Percentiles rank a stretch among this genome's conserved stretches.
Evolutionary conservation across 176 grass and related monocot species (phyloP).

Genomic region (Poa annua): DNA sequence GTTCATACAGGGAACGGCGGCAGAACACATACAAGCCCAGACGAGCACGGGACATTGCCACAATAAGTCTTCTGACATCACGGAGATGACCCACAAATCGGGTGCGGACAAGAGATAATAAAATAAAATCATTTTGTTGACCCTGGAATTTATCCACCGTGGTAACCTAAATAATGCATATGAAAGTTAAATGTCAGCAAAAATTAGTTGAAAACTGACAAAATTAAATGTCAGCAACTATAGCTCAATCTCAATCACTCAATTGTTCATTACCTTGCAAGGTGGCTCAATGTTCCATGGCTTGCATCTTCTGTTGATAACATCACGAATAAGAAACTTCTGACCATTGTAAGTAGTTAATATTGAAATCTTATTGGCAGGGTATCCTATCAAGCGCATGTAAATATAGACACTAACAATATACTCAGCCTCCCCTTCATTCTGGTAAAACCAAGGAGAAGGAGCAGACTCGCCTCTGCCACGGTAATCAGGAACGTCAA

Average conservation of each 20-base stretch:
- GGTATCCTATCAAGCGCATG: conserved; percentile 92
- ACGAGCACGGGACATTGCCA: conserved; percentile 94
- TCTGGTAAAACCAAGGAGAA: conserved; percentile 99
- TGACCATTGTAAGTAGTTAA: conserved; percentile 98
- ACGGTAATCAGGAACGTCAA: conserved; percentile 93
- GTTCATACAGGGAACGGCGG: conserved; percentile 76
- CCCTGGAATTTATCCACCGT: conserved; percentile 99
- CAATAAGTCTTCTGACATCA: conserved; percentile 92
- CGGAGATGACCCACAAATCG: conserved; percentile 96
- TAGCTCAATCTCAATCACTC: conserved; percentile 35
- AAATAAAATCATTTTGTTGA: conserved; percentile 99
- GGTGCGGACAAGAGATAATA: conserved; percentile 89
- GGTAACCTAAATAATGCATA: conserved; percentile 57
- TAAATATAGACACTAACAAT: conserved; percentile 98
- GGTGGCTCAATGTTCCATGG: conserved; percentile 83
- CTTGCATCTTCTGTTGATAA: conserved; percentile 89
- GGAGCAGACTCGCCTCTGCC: conserved; percentile 89
- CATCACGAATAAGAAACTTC: conserved; percentile 98
- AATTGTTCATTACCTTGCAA: conserved; percentile 72
- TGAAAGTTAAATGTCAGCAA: conserved; percentile 37
- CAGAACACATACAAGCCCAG: conserved; percentile 94
- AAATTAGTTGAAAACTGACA: conserved; percentile 1
- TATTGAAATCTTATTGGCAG: conserved; percentile 92
- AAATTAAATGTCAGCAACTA: conserved; percentile 25
- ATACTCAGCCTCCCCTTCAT: conserved; percentile 97